Conservation (phyloP, 2,329 filamentous ascomycete genomes). For the Sordariomycetes sp. region DNA sequence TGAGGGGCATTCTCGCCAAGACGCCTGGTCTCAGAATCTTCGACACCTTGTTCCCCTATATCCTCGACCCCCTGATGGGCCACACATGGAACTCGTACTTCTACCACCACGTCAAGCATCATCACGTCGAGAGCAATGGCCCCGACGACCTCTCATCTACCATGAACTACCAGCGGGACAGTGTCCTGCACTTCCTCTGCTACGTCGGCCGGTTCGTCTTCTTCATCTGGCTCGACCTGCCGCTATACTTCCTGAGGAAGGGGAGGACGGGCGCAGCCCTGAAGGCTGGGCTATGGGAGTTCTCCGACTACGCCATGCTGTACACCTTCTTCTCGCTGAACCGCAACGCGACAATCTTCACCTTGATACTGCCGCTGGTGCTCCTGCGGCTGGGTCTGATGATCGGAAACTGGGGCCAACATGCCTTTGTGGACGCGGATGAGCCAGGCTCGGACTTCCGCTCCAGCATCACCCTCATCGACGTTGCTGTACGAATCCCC, state of each 20-base stretch:
- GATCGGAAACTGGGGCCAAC: constrained; percentile 79
- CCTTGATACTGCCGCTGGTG: constrained; percentile 54
- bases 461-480: constrained; percentile 69
- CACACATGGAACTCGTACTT: constrained; percentile 82
- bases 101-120: constrained; percentile 79
- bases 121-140: constrained; percentile 43
- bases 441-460: constrained; percentile 70
- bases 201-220: constrained; percentile 68
- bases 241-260: constrained; percentile 60
- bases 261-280: constrained; percentile 42
- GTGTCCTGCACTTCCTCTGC: constrained; percentile 51
- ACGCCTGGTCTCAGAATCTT: constrained; percentile 33
- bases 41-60: constrained; percentile 60
- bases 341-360: constrained; percentile 48
- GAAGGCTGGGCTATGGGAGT: constrained; percentile 51
- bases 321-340: constrained; percentile 39
- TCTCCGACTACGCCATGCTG: constrained; percentile 41
- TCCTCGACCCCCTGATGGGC: constrained; percentile 66
- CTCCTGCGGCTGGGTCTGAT: constrained; percentile 62
- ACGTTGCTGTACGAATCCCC: constrained; percentile 55
- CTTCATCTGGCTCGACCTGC: constrained; percentile 64
- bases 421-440: constrained; percentile 66
- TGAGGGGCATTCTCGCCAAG: constrained; percentile 54
- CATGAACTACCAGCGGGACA: constrained; percentile 65
- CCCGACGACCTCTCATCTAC: constrained; percentile 49